Conservation (phyloP, 2,329 filamentous ascomycete genomes). For the Emericellopsis cladophorae region DNA sequence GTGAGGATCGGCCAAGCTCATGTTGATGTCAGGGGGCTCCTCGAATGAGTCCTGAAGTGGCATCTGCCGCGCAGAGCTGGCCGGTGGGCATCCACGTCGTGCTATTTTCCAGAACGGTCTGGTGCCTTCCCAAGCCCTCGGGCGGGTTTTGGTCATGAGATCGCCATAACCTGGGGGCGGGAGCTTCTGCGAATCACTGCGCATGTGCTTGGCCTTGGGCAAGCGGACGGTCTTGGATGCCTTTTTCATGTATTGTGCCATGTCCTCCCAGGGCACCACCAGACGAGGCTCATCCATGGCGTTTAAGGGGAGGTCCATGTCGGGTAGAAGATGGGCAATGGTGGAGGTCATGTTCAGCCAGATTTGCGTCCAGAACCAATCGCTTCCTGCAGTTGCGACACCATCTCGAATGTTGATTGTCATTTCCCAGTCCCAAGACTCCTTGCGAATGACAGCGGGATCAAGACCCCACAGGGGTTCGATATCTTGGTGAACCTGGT, state of each 20-base stretch:
- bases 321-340: conserved; percentile 43
- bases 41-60: conserved; percentile 29
- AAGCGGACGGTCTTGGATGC: conserved; percentile 35
- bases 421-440: conserved; percentile 45
- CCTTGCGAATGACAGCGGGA: conserved; percentile 32
- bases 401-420: conserved; percentile 44
- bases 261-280: conserved; percentile 50
- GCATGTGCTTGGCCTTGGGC: conserved; percentile 27
- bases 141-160: conserved; percentile 17
- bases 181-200: conserved; percentile 28
- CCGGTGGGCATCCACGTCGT: conserved; percentile 47
- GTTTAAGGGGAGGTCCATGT: conserved; percentile 57
- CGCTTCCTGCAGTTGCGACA: conserved; percentile 34
- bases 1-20: conserved; percentile 32
- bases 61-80: conserved; percentile 43
- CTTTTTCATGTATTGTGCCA: conserved; percentile 38
- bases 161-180: conserved; percentile 22
- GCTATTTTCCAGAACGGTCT: conserved; percentile 44
- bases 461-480: conserved; percentile 44
- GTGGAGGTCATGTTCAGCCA: conserved; percentile 40
- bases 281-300: conserved; percentile 55
- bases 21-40: conserved; percentile 28
- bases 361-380: conserved; percentile 46
- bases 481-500: conserved; percentile 50
- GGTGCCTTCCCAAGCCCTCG: conserved; percentile 37